Base-by-base conservation (phyloP, 345 rosid species). In the Cardamine chenopodiifolia region DNA sequence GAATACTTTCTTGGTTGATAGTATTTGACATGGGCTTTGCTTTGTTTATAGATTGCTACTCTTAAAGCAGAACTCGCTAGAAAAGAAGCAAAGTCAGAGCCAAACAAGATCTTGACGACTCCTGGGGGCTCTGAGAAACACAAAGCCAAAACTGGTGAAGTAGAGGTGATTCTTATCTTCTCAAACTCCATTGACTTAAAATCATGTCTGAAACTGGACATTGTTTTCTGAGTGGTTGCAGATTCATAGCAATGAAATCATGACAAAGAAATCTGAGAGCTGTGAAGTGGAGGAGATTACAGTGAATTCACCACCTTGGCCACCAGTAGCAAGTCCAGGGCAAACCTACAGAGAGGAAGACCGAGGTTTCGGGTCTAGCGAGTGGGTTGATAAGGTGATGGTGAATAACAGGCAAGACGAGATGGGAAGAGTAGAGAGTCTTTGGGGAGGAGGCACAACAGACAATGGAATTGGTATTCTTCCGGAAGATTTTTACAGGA, bases 341-440 rank as follows among this genome's bases (percentile, higher is more conserved):
- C 88, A 83, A 81, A 85, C 76, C 18, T 80, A 79, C 13, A 70
- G 84, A 62, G 97, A 92, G 12, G 97, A 91, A 6, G 99, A 90
- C 39, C 86, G 66, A 77, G 92, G 87, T 74, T 70, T 71, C 11
- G 83, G 91, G 42, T 79, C 89, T 0, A 89, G 92, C 22, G 96
- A 90, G 31, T 95, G 99, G 99, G 92, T 90, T 29, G 99, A 95
- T 53, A 95, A 95, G 75, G 99, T 92, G 23, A 92, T 95, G 97
- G 99, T 95, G 62, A 94, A 94, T 80, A 90, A 86, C 83, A 91
- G 85, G 75, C 95, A 88, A 74, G 97, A 91, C 34, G 75, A 82
- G 71, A 70, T 76, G 75, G 55, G 61, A 35, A 76, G 80, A 70
- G 71, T 70, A 26, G 80, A 76, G 75, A 54, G 60, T 47, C 90